Conservation (phyloP, 2,329 filamentous ascomycete species). For the Lachnellula subtilissima region DNA sequence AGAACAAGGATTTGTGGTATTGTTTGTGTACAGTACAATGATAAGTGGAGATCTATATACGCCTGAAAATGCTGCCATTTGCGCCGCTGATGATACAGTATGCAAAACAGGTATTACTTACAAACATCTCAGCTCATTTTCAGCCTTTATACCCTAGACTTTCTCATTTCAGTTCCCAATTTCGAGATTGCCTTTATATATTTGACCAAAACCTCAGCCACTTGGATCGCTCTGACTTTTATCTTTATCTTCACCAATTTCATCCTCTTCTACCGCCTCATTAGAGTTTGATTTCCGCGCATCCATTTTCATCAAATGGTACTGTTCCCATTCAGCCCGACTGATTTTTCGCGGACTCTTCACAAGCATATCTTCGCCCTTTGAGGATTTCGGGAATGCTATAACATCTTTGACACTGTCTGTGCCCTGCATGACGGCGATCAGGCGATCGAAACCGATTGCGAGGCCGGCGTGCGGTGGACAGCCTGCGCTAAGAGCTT, state of each 20-base stretch:
- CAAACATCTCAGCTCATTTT: not conserved
- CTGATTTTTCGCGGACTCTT: constrained; percentile 69
- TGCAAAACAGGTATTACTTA: not conserved
- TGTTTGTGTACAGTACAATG: not conserved
- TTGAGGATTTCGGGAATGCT: constrained; percentile 91
- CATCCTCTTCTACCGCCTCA: not conserved
- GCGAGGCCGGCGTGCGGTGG: constrained; percentile 94
- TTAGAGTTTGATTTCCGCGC: not conserved
- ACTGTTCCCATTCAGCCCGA: constrained; percentile 38
- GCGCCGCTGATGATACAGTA: not conserved
- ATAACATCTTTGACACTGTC: constrained; percentile 87
- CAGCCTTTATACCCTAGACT: not conserved
- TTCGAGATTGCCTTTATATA: too few relatives aligned
- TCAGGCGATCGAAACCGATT: constrained; percentile 82
- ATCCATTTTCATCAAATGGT: constrained; percentile 16
- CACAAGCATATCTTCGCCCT: constrained; percentile 80
- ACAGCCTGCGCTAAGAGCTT: constrained; percentile 78
- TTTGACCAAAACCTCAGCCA: not conserved
- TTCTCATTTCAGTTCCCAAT: not conserved
- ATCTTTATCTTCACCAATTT: not conserved
- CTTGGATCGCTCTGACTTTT: not conserved
- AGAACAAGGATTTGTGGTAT: too few relatives aligned
- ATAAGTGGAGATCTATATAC: not conserved
- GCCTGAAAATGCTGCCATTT: not conserved
- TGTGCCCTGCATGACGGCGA: constrained; percentile 72